Evolutionary conservation across 208 protist species (phyloP).

Genomic region (Leishmania braziliensis): DNA sequence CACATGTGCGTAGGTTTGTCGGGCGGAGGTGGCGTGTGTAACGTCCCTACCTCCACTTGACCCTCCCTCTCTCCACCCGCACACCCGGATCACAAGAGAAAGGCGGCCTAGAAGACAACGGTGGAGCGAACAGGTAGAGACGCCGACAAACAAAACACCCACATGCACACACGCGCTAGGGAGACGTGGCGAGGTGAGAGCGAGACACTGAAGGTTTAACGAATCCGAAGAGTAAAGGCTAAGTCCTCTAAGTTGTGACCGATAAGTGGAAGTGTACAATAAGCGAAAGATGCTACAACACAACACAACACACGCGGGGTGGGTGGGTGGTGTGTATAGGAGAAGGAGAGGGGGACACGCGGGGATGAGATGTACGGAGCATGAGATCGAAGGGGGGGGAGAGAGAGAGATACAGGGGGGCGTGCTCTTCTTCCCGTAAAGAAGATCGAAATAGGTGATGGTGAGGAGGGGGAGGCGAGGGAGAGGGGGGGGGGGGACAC

Average conservation of each 20-base stretch:
- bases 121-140: neutral
- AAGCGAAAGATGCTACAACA: neutral
- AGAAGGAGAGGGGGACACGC: neutral
- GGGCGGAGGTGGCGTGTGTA: neutral
- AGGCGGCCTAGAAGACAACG: neutral
- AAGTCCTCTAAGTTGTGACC: neutral
- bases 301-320: neutral
- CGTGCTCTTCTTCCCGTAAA: neutral
- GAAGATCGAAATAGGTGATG: neutral
- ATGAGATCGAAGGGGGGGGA: neutral
- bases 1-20: neutral
- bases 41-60: neutral
- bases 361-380: neutral
- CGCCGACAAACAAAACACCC: neutral
- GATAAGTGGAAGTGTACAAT: neutral
- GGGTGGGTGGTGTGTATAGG: neutral
- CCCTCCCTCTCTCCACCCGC: neutral
- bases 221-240: neutral
- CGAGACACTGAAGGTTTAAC: neutral
- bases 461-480: neutral
- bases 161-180: neutral
- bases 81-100: neutral
- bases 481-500: neutral
- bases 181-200: neutral
- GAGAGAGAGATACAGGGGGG: neutral